Percentiles rank a stretch among this genome's conserved stretches.
Evolutionary conservation across 73 alveolate species (phyloP).

Genomic region (Breviolum minutum): DNA sequence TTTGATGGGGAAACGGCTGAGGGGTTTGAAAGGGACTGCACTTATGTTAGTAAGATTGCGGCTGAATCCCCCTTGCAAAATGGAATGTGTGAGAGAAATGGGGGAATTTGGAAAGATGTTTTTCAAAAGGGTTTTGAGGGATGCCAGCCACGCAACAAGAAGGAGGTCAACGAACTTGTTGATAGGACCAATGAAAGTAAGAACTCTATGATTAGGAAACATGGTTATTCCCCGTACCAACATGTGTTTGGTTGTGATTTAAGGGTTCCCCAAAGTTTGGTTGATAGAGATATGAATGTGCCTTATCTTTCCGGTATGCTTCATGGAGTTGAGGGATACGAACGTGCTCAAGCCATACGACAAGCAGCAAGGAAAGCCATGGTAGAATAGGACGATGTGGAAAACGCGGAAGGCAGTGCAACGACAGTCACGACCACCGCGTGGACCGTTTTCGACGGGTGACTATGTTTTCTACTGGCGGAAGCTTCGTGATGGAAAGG

Average conservation of each 20-base stretch:
- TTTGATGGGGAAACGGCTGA: background rate
- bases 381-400: background rate
- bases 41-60: background rate
- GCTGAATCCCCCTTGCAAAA: slow-evolving; percentile 1
- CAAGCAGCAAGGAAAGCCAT: background rate
- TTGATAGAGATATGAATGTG: background rate
- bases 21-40: background rate
- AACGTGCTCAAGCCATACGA: background rate
- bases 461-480: background rate
- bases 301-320: background rate
- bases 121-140: background rate
- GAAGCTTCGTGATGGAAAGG: background rate
- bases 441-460: background rate
- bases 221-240: background rate
- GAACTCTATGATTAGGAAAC: slow-evolving; percentile 4
- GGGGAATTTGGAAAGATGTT: background rate
- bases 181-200: background rate
- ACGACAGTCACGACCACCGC: background rate
- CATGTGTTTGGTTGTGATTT: background rate
- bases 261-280: background rate
- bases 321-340: background rate
- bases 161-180: background rate
- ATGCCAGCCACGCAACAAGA: background rate
- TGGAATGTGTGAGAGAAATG: background rate
- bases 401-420: background rate